These are phyloP conservation scores for Entoloma clypeatum DNA, from an alignment of 1,284 basidiomycete species.

Conservation along the genomic window DNA sequence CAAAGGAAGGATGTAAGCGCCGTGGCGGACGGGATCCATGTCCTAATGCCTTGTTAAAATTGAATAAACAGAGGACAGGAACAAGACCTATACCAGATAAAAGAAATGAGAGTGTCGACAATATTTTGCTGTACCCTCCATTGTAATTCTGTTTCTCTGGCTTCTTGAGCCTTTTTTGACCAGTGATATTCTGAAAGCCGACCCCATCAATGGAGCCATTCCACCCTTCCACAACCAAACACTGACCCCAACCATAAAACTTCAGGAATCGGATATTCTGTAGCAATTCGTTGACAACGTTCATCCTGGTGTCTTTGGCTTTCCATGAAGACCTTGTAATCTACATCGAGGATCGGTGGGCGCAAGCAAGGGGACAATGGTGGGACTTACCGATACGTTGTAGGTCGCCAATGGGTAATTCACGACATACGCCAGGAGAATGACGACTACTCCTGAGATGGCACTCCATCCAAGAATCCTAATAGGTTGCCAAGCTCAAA, in stretches of 20 bases:
- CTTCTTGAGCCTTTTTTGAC: slow-evolving; percentile 45
- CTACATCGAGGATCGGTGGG: slow-evolving; percentile 25
- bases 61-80: background rate
- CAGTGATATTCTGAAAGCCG: slow-evolving; percentile 44
- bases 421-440: slow-evolving; percentile 61
- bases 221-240: background rate
- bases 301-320: slow-evolving; percentile 74
- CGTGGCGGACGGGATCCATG: slow-evolving; percentile 68
- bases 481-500: slow-evolving; percentile 5
- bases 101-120: slow-evolving; percentile 53
- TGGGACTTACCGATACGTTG: slow-evolving; percentile 53
- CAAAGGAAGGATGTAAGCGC: slow-evolving; percentile 60
- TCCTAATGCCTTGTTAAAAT: slow-evolving; percentile 37
- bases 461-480: slow-evolving; percentile 83
- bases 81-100: slow-evolving; percentile 48
- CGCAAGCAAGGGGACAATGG: slow-evolving; percentile 1
- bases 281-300: slow-evolving; percentile 76
- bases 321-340: slow-evolving; percentile 62
- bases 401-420: slow-evolving; percentile 66
- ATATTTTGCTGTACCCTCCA: slow-evolving; percentile 66
- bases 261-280: slow-evolving; percentile 70
- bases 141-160: slow-evolving; percentile 53
- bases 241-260: slow-evolving; percentile 67
- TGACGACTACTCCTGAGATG: slow-evolving; percentile 71
- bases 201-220: background rate